These are phyloP conservation scores for Zostera marina DNA, from an alignment of 116 monocot species.

Conservation along the genomic window DNA sequence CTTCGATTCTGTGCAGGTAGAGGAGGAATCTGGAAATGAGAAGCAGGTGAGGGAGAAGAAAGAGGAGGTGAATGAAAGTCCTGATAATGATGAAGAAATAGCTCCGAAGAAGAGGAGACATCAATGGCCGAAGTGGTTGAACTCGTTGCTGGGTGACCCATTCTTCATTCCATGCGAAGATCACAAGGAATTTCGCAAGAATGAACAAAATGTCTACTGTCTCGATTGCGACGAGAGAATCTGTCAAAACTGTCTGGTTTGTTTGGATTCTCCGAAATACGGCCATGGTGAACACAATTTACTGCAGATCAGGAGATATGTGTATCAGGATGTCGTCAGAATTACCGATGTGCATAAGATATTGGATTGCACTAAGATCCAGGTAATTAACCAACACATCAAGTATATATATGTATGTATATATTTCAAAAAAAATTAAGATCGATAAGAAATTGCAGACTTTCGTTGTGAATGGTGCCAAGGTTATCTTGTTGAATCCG, in stretches of 20 bases:
- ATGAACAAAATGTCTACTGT: conserved; percentile 54
- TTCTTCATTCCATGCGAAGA: conserved; percentile 30
- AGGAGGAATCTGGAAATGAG: too few species aligned
- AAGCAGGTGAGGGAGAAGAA: too few species aligned
- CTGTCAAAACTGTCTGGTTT: conserved; percentile 31
- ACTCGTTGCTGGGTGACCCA: conserved; percentile 10
- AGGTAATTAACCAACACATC: too few species aligned
- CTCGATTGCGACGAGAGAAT: conserved; percentile 30
- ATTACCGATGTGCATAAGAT: conserved; percentile 34
- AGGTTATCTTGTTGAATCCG: conserved; percentile 39
- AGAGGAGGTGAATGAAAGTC: too few species aligned
- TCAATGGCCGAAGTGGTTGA: conserved; percentile 19
- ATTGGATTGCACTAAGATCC: conserved; percentile 46
- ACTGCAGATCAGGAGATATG: conserved; percentile 64
- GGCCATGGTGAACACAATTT: conserved; percentile 13
- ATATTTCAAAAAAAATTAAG: too few species aligned
- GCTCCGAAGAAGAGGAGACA: neutral
- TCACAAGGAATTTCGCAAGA: conserved; percentile 29
- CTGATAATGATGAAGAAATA: too few species aligned
- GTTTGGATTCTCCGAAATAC: conserved; percentile 1
- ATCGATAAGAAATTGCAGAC: too few species aligned
- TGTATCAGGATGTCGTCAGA: conserved; percentile 42
- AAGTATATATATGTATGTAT: too few species aligned
- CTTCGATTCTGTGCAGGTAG: too few species aligned
- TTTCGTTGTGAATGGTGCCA: conserved; percentile 29